phyloP scores from a whole-genome alignment of 1,284 basidiomycete genomes.

The Ustilago shanxiensis region DNA sequence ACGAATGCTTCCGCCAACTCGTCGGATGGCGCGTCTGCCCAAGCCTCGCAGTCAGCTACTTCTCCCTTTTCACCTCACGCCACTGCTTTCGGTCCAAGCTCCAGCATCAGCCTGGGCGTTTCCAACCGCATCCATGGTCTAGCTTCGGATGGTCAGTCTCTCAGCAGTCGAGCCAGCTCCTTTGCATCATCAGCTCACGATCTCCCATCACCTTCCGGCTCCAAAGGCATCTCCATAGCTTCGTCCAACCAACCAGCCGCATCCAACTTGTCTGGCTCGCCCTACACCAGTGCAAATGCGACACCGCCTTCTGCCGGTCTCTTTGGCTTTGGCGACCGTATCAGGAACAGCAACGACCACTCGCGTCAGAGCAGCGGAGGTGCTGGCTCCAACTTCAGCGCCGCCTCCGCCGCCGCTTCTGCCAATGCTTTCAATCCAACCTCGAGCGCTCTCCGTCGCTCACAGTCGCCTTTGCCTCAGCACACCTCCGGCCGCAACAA shows the following conservation, averaged over 20 bases:
- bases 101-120: conserved; percentile 4
- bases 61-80: conserved; percentile 43
- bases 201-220: not conserved
- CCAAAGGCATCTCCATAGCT: conserved; percentile 10
- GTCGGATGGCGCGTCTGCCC: conserved; percentile 19
- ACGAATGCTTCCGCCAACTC: conserved; percentile 12
- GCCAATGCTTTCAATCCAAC: conserved; percentile 3
- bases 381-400: conserved; percentile 21
- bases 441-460: conserved; percentile 4
- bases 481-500: not conserved
- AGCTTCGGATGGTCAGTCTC: conserved; percentile 20
- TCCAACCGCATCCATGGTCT: conserved; percentile 18
- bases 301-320: conserved; percentile 7
- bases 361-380: conserved; percentile 38
- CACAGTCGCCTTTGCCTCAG: conserved; percentile 23
- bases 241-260: conserved; percentile 1
- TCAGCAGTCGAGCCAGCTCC: conserved; percentile 39
- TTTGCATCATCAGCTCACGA: conserved; percentile 37
- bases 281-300: conserved; percentile 4
- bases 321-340: conserved; percentile 21
- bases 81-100: conserved; percentile 17
- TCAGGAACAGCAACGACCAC: conserved; percentile 27
- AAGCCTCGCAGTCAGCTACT: conserved; percentile 1
- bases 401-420: conserved; percentile 6
- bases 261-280: conserved; percentile 3